These are phyloP conservation scores for Aspergillus piperis DNA, from an alignment of 2,329 filamentous ascomycete genomes.

Conservation along the genomic window DNA sequence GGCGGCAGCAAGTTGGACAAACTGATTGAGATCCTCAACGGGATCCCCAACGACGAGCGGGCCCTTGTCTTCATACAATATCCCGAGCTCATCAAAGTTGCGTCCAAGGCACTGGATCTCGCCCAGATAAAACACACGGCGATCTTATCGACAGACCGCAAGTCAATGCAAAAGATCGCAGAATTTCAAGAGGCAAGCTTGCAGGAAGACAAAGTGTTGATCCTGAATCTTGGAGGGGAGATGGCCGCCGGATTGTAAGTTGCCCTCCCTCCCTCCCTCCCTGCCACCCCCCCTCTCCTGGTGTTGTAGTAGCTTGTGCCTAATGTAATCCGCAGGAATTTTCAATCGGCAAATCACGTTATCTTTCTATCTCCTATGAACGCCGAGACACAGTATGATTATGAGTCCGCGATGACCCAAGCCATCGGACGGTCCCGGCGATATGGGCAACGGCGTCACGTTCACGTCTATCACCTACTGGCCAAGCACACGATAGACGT, in stretches of 20 bases:
- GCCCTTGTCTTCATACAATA: constrained; percentile 60
- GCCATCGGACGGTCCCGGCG: constrained; percentile 63
- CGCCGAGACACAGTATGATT: constrained; percentile 53
- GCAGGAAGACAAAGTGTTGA: constrained; percentile 50
- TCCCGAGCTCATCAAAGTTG: constrained; percentile 45
- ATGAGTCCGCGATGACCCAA: constrained; percentile 62
- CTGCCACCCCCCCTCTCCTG: too few relatives aligned
- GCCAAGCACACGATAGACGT: constrained; percentile 49
- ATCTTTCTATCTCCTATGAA: constrained; percentile 63
- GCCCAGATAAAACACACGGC: constrained; percentile 37
- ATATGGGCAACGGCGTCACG: constrained; percentile 58
- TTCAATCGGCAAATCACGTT: constrained; percentile 65
- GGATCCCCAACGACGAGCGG: constrained; percentile 49
- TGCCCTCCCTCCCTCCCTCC: background rate
- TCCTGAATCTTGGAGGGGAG: constrained; percentile 59
- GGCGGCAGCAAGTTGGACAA: constrained; percentile 53
- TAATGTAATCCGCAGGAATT: constrained; percentile 50
- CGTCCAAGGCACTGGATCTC: constrained; percentile 29
- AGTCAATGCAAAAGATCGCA: constrained; percentile 38
- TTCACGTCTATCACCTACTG: constrained; percentile 59
- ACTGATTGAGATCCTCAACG: constrained; percentile 48
- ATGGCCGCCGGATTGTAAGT: constrained; percentile 63
- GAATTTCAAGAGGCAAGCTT: constrained; percentile 44
- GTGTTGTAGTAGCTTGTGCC: background rate
- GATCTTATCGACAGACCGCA: constrained; percentile 37